Evolutionary conservation across 2,329 filamentous ascomycete species (phyloP), one percentile per base, ranked within the genome.

Genomic region (Simplicillium sp.): DNA sequence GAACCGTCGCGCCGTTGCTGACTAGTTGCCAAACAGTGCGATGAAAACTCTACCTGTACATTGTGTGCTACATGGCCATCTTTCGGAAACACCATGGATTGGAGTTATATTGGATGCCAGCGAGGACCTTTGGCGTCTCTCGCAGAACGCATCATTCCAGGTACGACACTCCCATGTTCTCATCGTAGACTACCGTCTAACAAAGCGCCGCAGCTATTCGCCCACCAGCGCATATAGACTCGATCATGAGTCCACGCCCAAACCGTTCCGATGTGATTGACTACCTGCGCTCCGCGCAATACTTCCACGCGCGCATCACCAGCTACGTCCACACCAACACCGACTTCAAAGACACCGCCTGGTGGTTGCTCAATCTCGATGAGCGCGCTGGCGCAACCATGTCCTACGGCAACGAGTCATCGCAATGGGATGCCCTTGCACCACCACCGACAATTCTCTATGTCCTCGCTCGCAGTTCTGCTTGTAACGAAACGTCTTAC

Each of bases 381-480:
- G 14, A 17, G 39, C 37, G 13, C 40, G 40, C 31, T 44, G 42
- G 42, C 42, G 42, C 13, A 40, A 40, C 25, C 37, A 36, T n/a
- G 38, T 40, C 8, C 35, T 37, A 25, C 29, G 38, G 32, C 38
- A 41, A 17, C 13, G 38, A 36, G 20, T 29, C 37, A 14, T 33
- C 36, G 12, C 29, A 32, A 13, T 40, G 34, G 20, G 36, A 28
- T 17, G 41, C 44, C n/a, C 34, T 41, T 25, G 25, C n/a, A 36
- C 42, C 36, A 18, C 35, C 44, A 17, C 70, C 74, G 1, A 71
- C 73, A 0, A 60, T 73, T 3, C 56, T 79, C 6, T 62, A 60
- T 40, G 65, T 72, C 4, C 56, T 79, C 3, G 67, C 69, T 2
- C 66, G 67, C 6, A 75, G 71, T 46, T 68, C 67, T 61, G 75